phyloP scores from a whole-genome alignment of 2,329 filamentous ascomycete genomes.

The Trichophyton simii region DNA sequence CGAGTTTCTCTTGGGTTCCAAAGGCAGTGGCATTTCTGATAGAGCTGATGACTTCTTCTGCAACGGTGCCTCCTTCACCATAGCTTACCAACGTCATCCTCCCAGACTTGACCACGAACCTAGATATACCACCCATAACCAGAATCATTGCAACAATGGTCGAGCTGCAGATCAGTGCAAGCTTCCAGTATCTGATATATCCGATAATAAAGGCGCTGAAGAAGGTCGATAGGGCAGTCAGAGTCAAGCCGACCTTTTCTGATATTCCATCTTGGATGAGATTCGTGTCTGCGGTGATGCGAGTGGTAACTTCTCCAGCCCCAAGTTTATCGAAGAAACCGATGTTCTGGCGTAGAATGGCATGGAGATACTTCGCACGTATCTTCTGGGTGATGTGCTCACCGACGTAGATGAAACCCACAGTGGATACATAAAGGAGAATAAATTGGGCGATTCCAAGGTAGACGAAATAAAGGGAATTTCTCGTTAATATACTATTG shows the following conservation, averaged over 20 bases:
- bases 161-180: conserved; percentile 75
- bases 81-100: conserved; percentile 68
- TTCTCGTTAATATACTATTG: conserved; percentile 44
- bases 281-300: conserved; percentile 89
- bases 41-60: conserved; percentile 88
- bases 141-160: conserved; percentile 69
- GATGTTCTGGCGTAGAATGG: conserved; percentile 78
- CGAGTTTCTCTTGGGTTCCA: conserved; percentile 84
- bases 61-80: conserved; percentile 71
- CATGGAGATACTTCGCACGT: conserved; percentile 69
- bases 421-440: conserved; percentile 64
- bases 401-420: conserved; percentile 80
- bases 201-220: conserved; percentile 80
- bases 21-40: conserved; percentile 88
- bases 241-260: conserved; percentile 69
- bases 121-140: conserved; percentile 60
- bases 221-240: conserved; percentile 69
- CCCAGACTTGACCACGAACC: conserved; percentile 67
- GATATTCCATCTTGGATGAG: conserved; percentile 88
- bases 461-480: conserved; percentile 76
- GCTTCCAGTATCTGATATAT: conserved; percentile 83
- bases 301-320: conserved; percentile 83
- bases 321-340: conserved; percentile 88
- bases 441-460: conserved; percentile 70
- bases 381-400: conserved; percentile 70